Percentiles rank a stretch among this genome's conserved stretches.
Conservation (phyloP, 352 stramenopile genomes). For the Heterotrichella gracilis region DNA sequence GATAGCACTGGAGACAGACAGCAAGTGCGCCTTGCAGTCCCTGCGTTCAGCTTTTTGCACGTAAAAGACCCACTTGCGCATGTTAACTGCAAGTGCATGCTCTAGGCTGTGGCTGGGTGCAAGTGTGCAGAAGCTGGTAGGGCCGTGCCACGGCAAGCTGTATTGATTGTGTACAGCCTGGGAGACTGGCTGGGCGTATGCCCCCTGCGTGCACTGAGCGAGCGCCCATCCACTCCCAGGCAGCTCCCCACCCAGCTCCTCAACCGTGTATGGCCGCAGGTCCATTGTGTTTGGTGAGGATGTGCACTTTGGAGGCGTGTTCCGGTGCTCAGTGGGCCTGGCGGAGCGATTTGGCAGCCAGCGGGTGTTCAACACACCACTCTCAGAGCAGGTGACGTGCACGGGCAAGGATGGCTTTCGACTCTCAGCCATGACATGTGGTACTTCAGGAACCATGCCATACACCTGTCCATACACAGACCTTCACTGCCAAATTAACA, state of each 20-base stretch:
- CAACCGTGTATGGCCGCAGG: no score
- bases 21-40: slow-evolving; percentile 17
- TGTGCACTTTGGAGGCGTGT: slow-evolving; percentile 85
- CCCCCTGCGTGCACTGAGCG: background rate
- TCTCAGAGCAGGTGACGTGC: slow-evolving; percentile 68
- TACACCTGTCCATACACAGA: no score
- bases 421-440: no score
- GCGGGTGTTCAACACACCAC: slow-evolving; percentile 74
- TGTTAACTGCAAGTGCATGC: background rate
- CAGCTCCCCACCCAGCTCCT: no score
- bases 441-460: no score
- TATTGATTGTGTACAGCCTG: no score
- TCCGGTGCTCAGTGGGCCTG: slow-evolving; percentile 69
- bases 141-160: no score
- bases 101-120: background rate
- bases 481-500: no score
- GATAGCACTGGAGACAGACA: slow-evolving; percentile 46
- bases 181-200: background rate
- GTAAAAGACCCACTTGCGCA: background rate
- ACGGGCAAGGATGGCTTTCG: no score
- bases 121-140: background rate
- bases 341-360: slow-evolving; percentile 57
- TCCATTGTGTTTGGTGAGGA: slow-evolving; percentile 91
- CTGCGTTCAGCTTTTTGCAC: background rate
- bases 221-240: slow-evolving; percentile 16